Conservation (phyloP, 2,329 filamentous ascomycete genomes). For the Alternaria incomplexa region DNA sequence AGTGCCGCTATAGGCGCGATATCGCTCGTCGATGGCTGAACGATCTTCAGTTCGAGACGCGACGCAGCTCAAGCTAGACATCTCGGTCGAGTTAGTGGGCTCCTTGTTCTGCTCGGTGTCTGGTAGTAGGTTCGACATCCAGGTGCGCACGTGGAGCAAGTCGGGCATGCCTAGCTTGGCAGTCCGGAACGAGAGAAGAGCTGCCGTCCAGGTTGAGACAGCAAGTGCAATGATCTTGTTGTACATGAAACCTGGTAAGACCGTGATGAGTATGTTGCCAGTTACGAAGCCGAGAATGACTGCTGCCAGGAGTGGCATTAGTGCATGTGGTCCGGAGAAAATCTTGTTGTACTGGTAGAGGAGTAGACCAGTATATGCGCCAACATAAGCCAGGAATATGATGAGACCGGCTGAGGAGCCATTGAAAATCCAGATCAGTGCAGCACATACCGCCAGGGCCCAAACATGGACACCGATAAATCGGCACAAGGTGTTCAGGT, state of each 20-base stretch:
- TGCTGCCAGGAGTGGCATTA: conserved; percentile 57
- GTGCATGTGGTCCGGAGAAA: conserved; percentile 57
- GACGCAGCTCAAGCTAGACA: conserved; percentile 32
- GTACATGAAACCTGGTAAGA: conserved; percentile 52
- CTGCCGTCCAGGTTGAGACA: conserved; percentile 59
- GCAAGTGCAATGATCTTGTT: conserved; percentile 57
- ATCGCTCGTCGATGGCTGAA: conserved; percentile 35
- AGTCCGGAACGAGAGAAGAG: conserved; percentile 55
- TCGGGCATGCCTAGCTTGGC: conserved; percentile 58
- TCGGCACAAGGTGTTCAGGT: conserved; percentile 58
- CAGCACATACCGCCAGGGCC: conserved; percentile 58
- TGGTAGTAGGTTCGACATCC: conserved; percentile 30
- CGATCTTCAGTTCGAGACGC: conserved; percentile 26
- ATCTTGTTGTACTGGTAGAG: conserved; percentile 60
- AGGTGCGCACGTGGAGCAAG: conserved; percentile 33
- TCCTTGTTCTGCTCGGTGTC: conserved; percentile 15
- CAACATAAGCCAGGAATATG: conserved; percentile 59
- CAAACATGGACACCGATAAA: conserved; percentile 61
- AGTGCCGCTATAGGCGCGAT: conserved; percentile 53
- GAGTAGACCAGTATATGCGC: conserved; percentile 59
- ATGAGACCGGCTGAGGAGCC: conserved; percentile 50
- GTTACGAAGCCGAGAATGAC: conserved; percentile 54
- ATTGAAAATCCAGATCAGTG: conserved; percentile 61
- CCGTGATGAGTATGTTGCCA: conserved; percentile 53
- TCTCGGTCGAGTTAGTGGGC: conserved; percentile 22